Conservation (phyloP, 371 early-diverging fungal genomes). For the Rhizopus arrhizus region DNA sequence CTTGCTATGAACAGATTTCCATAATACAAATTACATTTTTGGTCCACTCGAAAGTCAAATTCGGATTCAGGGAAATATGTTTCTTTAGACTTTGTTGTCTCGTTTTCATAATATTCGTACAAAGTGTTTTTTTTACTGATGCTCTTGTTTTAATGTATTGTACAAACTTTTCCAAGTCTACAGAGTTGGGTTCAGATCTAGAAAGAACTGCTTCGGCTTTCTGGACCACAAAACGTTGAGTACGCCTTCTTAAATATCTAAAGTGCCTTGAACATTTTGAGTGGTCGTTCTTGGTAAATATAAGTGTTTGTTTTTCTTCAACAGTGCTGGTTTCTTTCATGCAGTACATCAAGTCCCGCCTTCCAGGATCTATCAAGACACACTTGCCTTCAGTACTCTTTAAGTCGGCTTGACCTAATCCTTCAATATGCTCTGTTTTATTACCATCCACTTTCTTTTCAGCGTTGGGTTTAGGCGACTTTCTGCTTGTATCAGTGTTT, state of each 20-base stretch:
- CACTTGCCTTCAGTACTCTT: neutral
- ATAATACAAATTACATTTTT: neutral
- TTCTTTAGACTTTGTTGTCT: neutral
- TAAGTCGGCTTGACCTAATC: neutral
- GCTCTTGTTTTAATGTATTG: constrained; percentile 3
- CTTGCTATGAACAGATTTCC: neutral
- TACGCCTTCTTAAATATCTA: neutral
- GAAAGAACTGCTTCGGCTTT: neutral
- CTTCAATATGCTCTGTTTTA: neutral
- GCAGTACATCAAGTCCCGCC: neutral
- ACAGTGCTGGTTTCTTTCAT: constrained; percentile 4
- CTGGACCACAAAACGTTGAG: neutral
- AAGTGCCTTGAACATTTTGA: neutral
- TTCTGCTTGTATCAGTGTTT: neutral
- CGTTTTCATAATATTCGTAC: constrained; percentile 3
- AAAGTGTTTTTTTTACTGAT: neutral
- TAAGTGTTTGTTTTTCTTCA: neutral
- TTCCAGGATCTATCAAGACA: constrained; percentile 5
- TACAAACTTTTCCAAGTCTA: neutral
- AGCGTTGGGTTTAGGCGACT: neutral
- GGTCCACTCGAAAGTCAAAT: neutral
- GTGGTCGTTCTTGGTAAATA: neutral
- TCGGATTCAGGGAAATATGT: neutral
- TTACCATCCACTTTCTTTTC: neutral
- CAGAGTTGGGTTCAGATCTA: neutral